A percentile compares a stretch with the other conserved stretches of the same genome.
These are phyloP conservation scores for Jamesozyma jinghongensis DNA, from an alignment of 805 yeast genomes.

Conservation along the genomic window DNA sequence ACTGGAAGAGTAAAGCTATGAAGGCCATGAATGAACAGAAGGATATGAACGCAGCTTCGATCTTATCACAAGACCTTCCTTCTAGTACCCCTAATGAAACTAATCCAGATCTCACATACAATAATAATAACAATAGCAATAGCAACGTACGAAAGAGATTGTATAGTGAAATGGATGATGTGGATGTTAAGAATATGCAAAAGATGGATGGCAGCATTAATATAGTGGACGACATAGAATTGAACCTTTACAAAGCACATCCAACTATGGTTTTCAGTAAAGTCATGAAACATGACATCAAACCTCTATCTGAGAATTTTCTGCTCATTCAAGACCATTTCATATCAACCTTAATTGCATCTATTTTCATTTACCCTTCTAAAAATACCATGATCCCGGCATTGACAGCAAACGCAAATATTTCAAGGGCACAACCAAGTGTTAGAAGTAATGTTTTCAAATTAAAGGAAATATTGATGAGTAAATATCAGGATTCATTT, in stretches of 20 bases:
- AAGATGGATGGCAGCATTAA: background rate
- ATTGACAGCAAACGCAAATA: constrained; percentile 19
- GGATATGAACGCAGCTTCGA: no score
- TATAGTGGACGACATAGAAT: constrained; percentile 11
- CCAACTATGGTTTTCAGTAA: constrained; percentile 26
- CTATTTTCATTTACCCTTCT: constrained; percentile 22
- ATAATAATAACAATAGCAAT: background rate
- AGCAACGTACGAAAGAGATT: background rate
- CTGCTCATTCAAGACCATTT: constrained; percentile 25
- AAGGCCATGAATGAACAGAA: constrained; percentile 4
- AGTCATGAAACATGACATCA: constrained; percentile 27
- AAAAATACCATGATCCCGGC: constrained; percentile 27
- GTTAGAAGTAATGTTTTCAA: constrained; percentile 16
- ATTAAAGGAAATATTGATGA: constrained; percentile 19
- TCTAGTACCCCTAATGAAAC: no score
- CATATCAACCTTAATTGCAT: constrained; percentile 22
- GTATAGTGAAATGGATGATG: background rate
- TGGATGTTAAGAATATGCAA: constrained; percentile 2
- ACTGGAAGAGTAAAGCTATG: constrained; percentile 26
- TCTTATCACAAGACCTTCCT: no score
- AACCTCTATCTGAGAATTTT: constrained; percentile 28
- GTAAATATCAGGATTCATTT: constrained; percentile 17
- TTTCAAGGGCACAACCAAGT: constrained; percentile 21
- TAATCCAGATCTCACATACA: background rate
- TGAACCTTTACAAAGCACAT: constrained; percentile 21